Evolutionary conservation across 345 rosid species (phyloP).

Genomic region (Euphorbia peplus): DNA sequence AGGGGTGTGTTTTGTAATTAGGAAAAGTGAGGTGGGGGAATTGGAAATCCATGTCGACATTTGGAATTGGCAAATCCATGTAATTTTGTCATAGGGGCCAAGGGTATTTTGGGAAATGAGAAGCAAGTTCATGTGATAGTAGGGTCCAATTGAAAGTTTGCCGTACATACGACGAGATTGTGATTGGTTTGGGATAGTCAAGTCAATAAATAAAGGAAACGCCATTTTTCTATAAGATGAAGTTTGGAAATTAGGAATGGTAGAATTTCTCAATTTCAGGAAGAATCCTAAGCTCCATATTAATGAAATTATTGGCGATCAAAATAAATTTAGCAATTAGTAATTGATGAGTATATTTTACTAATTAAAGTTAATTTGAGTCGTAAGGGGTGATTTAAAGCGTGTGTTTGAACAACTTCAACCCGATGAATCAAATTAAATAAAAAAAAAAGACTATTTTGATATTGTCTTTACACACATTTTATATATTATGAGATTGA

Average conservation of each 20-base stretch:
- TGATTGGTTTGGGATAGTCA: not conserved
- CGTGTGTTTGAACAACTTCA: too few relatives aligned
- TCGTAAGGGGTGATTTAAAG: too few relatives aligned
- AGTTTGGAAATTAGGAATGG: too few relatives aligned
- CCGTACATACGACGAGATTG: not conserved
- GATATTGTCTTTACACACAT: too few relatives aligned
- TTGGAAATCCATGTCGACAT: not conserved
- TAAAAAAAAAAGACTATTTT: too few relatives aligned
- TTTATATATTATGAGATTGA: too few relatives aligned
- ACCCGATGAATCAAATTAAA: too few relatives aligned
- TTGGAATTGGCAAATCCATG: not conserved
- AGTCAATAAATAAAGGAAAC: not conserved
- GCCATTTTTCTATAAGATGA: not conserved
- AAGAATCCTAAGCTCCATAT: conserved; percentile 4
- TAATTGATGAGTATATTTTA: too few relatives aligned
- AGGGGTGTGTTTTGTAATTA: not conserved
- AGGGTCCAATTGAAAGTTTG: conserved; percentile 10
- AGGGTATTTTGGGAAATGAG: not conserved
- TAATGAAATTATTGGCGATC: not conserved
- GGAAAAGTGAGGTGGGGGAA: not conserved
- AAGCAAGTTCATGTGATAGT: conserved; percentile 15
- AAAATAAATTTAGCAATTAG: too few relatives aligned
- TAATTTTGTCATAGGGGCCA: not conserved
- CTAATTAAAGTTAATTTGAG: too few relatives aligned
- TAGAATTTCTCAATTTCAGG: not conserved